Percentiles rank a stretch among this genome's conserved stretches.
These are phyloP conservation scores for Suillus clintonianus DNA, from an alignment of 768 basidiomycete genomes.

Conservation along the genomic window DNA sequence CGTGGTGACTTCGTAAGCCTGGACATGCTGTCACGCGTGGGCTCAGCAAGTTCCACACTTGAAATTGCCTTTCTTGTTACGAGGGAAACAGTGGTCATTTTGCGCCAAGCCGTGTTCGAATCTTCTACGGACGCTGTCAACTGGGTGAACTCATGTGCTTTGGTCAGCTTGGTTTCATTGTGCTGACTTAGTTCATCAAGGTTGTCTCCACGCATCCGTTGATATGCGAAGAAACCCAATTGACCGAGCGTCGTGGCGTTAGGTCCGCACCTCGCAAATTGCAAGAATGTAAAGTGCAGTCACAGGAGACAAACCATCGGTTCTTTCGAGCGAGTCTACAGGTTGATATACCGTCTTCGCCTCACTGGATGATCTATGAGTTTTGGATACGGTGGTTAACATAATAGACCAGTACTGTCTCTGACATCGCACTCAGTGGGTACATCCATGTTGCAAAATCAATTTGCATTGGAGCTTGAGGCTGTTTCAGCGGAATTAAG, in stretches of 20 bases:
- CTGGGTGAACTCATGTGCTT: conserved; percentile 31
- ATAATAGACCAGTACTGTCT: not conserved
- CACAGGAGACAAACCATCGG: conserved; percentile 20
- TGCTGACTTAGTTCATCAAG: not conserved
- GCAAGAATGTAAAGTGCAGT: conserved; percentile 26
- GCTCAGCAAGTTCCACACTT: conserved; percentile 18
- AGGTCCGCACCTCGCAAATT: not conserved
- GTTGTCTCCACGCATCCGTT: not conserved
- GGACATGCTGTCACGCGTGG: conserved; percentile 35
- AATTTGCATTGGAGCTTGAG: not conserved
- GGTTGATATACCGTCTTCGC: conserved; percentile 20
- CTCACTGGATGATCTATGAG: conserved; percentile 41
- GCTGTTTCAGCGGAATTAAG: not conserved
- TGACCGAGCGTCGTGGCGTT: not conserved
- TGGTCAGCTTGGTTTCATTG: not conserved
- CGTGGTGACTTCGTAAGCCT: conserved; percentile 41
- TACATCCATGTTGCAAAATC: not conserved
- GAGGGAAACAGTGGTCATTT: conserved; percentile 30
- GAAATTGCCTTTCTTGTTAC: conserved; percentile 42
- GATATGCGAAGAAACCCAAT: not conserved
- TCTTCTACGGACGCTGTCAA: conserved; percentile 28
- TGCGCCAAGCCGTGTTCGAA: conserved; percentile 29
- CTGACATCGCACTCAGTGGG: not conserved
- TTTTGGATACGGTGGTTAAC: conserved; percentile 37
- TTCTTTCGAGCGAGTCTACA: conserved; percentile 32